Conservation (phyloP, 106 monocot species). For the Dendrobium officinale region DNA sequence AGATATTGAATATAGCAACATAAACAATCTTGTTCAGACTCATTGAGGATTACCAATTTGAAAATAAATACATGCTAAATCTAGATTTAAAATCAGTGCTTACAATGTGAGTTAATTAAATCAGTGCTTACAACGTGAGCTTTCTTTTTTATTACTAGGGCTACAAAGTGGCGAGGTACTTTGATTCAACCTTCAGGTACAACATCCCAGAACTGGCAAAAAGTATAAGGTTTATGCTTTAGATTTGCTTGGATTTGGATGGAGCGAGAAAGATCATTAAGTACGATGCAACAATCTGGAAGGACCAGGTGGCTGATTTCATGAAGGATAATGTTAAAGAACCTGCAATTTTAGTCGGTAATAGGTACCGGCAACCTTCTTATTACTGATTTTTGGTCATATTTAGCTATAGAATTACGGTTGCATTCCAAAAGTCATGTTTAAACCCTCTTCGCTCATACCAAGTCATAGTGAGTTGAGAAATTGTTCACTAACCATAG, state of each 20-base stretch:
- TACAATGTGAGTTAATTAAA: background rate
- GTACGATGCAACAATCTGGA: conserved; percentile 86
- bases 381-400: background rate
- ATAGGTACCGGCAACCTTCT: conserved; percentile 44
- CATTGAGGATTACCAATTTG: background rate
- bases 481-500: background rate
- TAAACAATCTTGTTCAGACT: background rate
- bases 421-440: background rate
- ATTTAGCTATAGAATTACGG: background rate
- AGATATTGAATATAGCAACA: background rate
- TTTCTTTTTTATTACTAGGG: too few relatives aligned
- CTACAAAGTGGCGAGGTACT: too few relatives aligned
- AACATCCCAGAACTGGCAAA: conserved; percentile 92
- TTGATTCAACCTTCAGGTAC: conserved; percentile 44
- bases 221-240: conserved; percentile 91
- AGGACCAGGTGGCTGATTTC: conserved; percentile 88
- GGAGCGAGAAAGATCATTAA: conserved; percentile 96
- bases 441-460: background rate
- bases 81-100: background rate
- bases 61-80: background rate
- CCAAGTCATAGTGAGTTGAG: background rate
- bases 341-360: conserved; percentile 83
- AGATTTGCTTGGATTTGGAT: conserved; percentile 94
- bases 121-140: too few relatives aligned
- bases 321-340: conserved; percentile 85